Conservation (phyloP, 352 stramenopile species). For the Phytopythium helicoides region DNA sequence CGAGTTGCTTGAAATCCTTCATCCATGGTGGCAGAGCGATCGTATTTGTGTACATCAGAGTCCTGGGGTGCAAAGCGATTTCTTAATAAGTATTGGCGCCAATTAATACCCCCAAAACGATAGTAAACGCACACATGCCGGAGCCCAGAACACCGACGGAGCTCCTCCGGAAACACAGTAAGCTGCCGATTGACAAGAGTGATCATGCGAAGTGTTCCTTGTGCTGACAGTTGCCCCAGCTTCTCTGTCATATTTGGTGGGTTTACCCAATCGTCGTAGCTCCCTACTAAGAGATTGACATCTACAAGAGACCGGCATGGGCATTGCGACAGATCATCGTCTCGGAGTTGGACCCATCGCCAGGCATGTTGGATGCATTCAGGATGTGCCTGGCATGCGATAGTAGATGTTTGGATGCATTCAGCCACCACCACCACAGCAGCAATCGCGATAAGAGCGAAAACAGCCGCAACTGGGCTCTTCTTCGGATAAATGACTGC, state of each 20-base stretch:
- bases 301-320: constrained; percentile 34
- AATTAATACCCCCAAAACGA: constrained; percentile 7
- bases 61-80: neutral
- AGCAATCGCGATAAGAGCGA: constrained; percentile 8
- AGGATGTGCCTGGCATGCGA: constrained; percentile 6
- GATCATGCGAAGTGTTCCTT: constrained; percentile 19
- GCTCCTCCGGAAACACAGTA: constrained; percentile 15
- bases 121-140: constrained; percentile 20
- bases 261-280: constrained; percentile 22
- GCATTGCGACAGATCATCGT: constrained; percentile 16
- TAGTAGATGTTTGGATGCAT: constrained; percentile 9
- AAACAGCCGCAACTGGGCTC: constrained; percentile 1
- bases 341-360: constrained; percentile 11
- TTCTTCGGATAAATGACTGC: constrained; percentile 14
- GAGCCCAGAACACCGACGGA: constrained; percentile 18
- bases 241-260: constrained; percentile 20
- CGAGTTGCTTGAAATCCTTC: constrained; percentile 17
- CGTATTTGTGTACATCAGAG: constrained; percentile 14
- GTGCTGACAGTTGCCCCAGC: constrained; percentile 11
- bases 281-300: constrained; percentile 5
- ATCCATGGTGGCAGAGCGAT: constrained; percentile 13
- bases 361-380: constrained; percentile 21
- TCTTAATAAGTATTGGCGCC: no score
- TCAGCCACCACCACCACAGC: constrained; percentile 9
- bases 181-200: constrained; percentile 29